Evolutionary conservation across 1,284 basidiomycete genomes (phyloP).

Genomic region (Mycena sp.): DNA sequence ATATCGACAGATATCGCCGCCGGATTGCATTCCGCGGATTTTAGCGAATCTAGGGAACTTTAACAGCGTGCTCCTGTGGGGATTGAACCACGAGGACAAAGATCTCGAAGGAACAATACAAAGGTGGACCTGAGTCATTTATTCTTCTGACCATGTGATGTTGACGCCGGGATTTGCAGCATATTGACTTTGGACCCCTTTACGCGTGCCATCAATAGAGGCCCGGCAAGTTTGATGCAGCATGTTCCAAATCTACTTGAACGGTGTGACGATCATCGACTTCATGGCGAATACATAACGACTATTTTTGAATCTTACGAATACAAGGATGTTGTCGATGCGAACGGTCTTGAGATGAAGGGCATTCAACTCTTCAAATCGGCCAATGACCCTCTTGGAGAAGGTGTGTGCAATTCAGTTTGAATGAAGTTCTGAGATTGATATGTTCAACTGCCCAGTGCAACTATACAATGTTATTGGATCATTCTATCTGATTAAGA

Average conservation of each 20-base stretch:
- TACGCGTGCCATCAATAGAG: neutral
- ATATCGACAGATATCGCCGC: neutral
- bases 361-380: neutral
- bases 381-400: neutral
- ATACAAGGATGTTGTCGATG: neutral
- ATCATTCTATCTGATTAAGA: neutral
- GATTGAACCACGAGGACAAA: neutral
- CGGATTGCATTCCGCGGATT: neutral
- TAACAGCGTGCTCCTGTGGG: neutral
- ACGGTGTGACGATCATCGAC: neutral
- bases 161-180: neutral
- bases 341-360: neutral
- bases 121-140: neutral
- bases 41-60: neutral
- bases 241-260: neutral
- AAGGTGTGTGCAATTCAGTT: neutral
- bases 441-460: neutral
- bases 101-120: neutral
- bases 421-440: too few relatives aligned
- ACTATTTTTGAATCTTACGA: neutral
- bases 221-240: neutral
- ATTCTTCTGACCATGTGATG: neutral
- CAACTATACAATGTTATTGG: constrained; percentile 1
- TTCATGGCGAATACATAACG: neutral
- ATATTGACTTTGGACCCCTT: neutral